Evolutionary conservation across 2,329 filamentous ascomycete genomes (phyloP), one percentile per base, ranked within the genome.

Genomic region (Fusarium sublunatum): DNA sequence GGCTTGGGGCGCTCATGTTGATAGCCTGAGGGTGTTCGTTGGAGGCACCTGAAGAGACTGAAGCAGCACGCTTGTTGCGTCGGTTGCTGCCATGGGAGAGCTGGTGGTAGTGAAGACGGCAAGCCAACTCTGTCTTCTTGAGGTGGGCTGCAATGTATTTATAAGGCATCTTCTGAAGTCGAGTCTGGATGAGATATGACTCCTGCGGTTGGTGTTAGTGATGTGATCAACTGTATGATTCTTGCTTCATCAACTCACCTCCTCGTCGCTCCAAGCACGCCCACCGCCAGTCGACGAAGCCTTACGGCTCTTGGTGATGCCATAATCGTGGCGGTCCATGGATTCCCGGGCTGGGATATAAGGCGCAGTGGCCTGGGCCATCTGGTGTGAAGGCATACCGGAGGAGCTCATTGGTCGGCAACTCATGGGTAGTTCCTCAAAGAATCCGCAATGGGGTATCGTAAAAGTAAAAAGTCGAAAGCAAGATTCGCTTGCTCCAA

Each of bases 51-150:
- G 88, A 89, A 3, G 88, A 89, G 58, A 89, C 83, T 13, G 91
- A 93, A 25, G 86, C 85, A 58, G 87, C 89, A 58, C 91, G 86
- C 82, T 91, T 92, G 74, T 91, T 92, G 74, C 91, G 89, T 70
- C 91, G 88, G 78, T 91, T 91, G 80, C 86, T 91, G 56, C 91
- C 91, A 74, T 93, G 91, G 64, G 89, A 92, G 63, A 95, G 84
- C 73, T 95, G 91, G 73, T 96, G 91, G 74, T 92, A 94, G 77
- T 95, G 92, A 62, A 96, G 85, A 63, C 92, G 91, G 79, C 91
- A 96, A 43, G 91, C 91, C 58, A 95, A 82, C 79, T 95, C 91
- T 1, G 91, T 95, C 82, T 95, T 96, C 79, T 93, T 92, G 68
- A 95, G 81, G 70, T 93, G 89, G 57, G 89, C 86, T 56, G 91